These are phyloP conservation scores for Termitomyces sp. DNA, from an alignment of 768 basidiomycete genomes.

Conservation along the genomic window DNA sequence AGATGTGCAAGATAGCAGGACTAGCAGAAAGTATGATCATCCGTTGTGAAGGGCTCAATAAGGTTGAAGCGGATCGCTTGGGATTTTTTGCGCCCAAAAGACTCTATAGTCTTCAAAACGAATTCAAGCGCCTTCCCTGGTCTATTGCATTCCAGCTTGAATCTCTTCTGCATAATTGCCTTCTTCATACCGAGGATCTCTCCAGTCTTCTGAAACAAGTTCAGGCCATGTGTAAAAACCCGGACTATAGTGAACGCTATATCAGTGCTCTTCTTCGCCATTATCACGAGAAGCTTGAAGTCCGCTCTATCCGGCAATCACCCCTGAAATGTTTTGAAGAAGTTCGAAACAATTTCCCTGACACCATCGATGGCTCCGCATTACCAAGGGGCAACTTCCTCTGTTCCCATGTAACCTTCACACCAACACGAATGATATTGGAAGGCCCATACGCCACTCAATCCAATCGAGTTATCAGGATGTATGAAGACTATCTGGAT, in stretches of 20 bases:
- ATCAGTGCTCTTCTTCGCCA: conserved; percentile 50
- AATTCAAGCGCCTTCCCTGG: conserved; percentile 54
- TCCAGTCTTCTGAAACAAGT: conserved; percentile 41
- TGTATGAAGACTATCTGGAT: conserved; percentile 55
- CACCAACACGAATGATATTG: conserved; percentile 68
- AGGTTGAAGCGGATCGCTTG: conserved; percentile 47
- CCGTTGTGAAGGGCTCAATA: conserved; percentile 24
- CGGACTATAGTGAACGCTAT: conserved; percentile 22
- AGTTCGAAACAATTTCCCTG: conserved; percentile 27
- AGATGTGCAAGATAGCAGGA: conserved; percentile 51
- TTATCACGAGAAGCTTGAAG: conserved; percentile 48
- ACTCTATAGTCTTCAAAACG: conserved; percentile 41
- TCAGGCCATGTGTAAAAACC: conserved; percentile 30
- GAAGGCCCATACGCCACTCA: conserved; percentile 77
- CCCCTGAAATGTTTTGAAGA: conserved; percentile 43
- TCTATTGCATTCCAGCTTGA: conserved; percentile 75
- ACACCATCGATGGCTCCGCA: conserved; percentile 13
- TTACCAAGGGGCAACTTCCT: conserved; percentile 42
- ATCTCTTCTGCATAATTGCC: conserved; percentile 57
- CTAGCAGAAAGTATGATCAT: conserved; percentile 31
- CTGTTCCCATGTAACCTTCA: conserved; percentile 76
- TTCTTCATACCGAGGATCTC: conserved; percentile 60
- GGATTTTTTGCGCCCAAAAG: conserved; percentile 49
- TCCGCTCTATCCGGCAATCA: conserved; percentile 34
- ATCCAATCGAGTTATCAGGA: conserved; percentile 78